Percentiles rank a stretch among this genome's conserved stretches.
These are phyloP conservation scores for Colletotrichum spinosum DNA, from an alignment of 2,329 filamentous ascomycete species.

Conservation along the genomic window DNA sequence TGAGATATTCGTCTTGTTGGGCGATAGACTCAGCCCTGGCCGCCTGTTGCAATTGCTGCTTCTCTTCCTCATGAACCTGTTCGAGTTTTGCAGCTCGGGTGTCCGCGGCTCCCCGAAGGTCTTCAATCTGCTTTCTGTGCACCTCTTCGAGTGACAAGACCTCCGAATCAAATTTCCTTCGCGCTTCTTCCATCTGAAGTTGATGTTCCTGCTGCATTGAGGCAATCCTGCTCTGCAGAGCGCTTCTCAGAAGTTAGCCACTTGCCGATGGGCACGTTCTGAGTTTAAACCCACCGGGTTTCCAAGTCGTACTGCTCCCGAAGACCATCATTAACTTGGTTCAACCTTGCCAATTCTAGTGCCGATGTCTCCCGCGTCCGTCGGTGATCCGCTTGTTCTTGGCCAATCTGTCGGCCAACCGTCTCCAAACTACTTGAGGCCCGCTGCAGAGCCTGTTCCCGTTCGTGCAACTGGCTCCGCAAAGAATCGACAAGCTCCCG, in stretches of 20 bases:
- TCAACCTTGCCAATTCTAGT: slow-evolving; percentile 68
- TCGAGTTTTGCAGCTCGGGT: slow-evolving; percentile 22
- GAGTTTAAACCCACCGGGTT: slow-evolving; percentile 57
- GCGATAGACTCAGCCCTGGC: slow-evolving; percentile 40
- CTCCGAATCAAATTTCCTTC: slow-evolving; percentile 61
- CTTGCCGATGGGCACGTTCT: not conserved
- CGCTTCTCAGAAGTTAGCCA: slow-evolving; percentile 10
- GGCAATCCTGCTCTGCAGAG: slow-evolving; percentile 32
- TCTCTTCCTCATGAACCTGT: slow-evolving; percentile 40
- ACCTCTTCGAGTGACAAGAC: slow-evolving; percentile 46
- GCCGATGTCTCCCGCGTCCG: slow-evolving; percentile 70
- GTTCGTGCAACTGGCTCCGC: slow-evolving; percentile 80
- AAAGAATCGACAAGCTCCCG: slow-evolving; percentile 91
- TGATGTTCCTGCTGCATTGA: slow-evolving; percentile 38
- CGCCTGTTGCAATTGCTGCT: slow-evolving; percentile 51
- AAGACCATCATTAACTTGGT: slow-evolving; percentile 76
- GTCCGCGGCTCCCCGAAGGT: slow-evolving; percentile 36
- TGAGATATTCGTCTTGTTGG: slow-evolving; percentile 48
- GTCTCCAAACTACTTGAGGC: slow-evolving; percentile 58
- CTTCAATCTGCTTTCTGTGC: slow-evolving; percentile 44
- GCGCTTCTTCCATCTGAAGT: slow-evolving; percentile 48
- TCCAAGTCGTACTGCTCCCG: slow-evolving; percentile 78
- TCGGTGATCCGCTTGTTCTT: slow-evolving; percentile 79
- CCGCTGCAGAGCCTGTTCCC: slow-evolving; percentile 65
- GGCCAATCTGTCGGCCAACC: slow-evolving; percentile 69